Evolutionary conservation across 345 rosid species (phyloP).

Genomic region (Cochlearia excelsa): DNA sequence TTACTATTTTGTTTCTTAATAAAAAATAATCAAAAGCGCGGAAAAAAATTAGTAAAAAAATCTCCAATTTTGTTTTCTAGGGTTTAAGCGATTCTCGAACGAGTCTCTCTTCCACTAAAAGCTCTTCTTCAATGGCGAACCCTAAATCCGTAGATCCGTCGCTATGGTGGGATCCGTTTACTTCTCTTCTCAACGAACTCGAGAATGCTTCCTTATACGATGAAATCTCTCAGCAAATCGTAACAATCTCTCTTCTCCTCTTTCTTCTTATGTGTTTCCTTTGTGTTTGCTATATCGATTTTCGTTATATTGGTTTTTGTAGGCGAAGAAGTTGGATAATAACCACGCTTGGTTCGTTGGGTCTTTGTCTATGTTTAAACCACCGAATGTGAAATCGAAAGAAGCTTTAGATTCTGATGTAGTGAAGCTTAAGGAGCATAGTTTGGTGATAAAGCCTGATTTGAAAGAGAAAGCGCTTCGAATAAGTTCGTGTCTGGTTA

Average conservation of each 20-base stretch:
- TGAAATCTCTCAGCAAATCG: conserved; percentile 54
- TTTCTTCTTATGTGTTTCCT: not conserved
- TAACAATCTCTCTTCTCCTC: conserved; percentile 29
- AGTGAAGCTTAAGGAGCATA: conserved; percentile 57
- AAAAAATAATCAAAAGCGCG: conserved; percentile 23
- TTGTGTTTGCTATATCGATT: too few species aligned
- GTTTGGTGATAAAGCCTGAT: conserved; percentile 54
- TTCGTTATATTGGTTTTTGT: conserved; percentile 5
- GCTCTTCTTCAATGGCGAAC: conserved; percentile 44
- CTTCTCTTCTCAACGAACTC: conserved; percentile 58
- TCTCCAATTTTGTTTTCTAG: conserved; percentile 25
- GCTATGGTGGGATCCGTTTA: conserved; percentile 86
- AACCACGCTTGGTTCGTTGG: conserved; percentile 68
- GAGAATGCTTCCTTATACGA: conserved; percentile 57
- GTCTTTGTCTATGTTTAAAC: conserved; percentile 53
- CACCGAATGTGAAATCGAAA: conserved; percentile 62
- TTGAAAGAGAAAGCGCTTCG: conserved; percentile 63
- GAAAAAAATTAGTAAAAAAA: conserved; percentile 9
- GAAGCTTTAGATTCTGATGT: conserved; percentile 63
- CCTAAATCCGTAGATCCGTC: conserved; percentile 56
- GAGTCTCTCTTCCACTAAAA: conserved; percentile 2
- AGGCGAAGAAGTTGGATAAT: conserved; percentile 74
- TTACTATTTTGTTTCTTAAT: not conserved
- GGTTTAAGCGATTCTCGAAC: conserved; percentile 40
- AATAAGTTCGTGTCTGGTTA: conserved; percentile 65